Base-by-base conservation (phyloP, 352 stramenopile species). In the Globisporangium takayamanum region DNA sequence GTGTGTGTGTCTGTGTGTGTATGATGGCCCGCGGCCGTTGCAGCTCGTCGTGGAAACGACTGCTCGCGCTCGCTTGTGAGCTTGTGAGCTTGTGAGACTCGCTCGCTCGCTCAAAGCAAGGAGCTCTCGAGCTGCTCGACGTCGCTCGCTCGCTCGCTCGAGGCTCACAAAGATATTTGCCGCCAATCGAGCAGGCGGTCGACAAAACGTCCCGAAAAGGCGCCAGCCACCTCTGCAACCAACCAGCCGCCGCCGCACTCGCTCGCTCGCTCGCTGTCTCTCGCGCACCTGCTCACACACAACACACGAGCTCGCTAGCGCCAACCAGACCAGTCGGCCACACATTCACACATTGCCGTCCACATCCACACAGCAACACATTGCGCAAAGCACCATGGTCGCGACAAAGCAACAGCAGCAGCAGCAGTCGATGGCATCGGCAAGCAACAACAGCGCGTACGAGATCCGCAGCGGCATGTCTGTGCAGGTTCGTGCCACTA, bases 381-480 rank as follows among this genome's bases (percentile, higher is more conserved):
- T 22, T 22, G 39, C 39, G 12, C 46, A 48, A 53, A 6, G n/a
- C 18, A 26, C 36, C 11, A 84, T 84, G 74, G 74, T 80, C 45
- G 61, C 64, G 42, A 51, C 63, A 44, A 84, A 79, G 66, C 69
- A 36, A 4, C 30, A 70, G 44, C 62, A 53, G 25, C 67, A 14
- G 33, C 16, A 18, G 18, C 33, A 28, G 22, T 16, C 47, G 20
- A 30, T 20, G 6, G 6, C 46, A 5, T 30, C 47, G 5, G 25
- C 28, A 57, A 71, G 64, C 48, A 60, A 53, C n/a, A 69, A 57
- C 48, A 66, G 71, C 39, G 57, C 51, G 28, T 84, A 75, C 52
- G 78, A 88, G 69, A 88, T 93, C 66, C 80, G 83, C 59, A 91
- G 80, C 54, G 83, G 83, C 62, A 93, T 93, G 83, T 88, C 77